These are phyloP conservation scores for Symbiodinium natans DNA, from an alignment of 73 alveolate species.

Conservation along the genomic window DNA sequence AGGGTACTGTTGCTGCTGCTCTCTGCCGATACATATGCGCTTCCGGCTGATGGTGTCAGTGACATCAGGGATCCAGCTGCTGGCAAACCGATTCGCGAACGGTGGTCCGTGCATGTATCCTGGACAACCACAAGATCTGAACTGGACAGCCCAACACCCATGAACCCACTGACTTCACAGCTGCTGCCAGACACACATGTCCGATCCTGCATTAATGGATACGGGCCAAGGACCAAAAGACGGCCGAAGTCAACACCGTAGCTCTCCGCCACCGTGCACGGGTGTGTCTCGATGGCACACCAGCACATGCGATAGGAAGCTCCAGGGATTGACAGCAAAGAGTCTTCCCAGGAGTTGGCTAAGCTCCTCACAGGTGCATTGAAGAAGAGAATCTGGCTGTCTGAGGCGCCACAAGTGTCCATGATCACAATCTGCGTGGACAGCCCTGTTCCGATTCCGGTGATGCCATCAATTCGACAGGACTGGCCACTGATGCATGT, in stretches of 20 bases:
- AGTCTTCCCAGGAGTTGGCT: neutral
- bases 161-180: neutral
- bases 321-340: neutral
- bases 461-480: neutral
- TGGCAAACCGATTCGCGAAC: neutral
- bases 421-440: neutral
- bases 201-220: neutral
- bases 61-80: neutral
- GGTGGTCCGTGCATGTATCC: neutral
- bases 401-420: neutral
- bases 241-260: neutral
- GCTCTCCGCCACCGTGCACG: too few species aligned
- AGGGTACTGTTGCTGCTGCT: neutral
- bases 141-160: neutral
- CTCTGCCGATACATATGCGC: neutral
- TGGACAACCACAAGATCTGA: neutral
- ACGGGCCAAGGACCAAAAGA: neutral
- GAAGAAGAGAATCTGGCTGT: neutral
- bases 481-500: slow-evolving; percentile 29
- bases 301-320: slow-evolving; percentile 13
- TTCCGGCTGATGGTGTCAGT: neutral
- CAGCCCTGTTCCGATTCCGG: neutral
- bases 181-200: slow-evolving; percentile 22
- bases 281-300: neutral
- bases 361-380: neutral